Percentiles rank a stretch among this genome's conserved stretches.
These are phyloP conservation scores for Solanum sejunctum DNA, from an alignment of 257 asterid species.

Conservation along the genomic window DNA sequence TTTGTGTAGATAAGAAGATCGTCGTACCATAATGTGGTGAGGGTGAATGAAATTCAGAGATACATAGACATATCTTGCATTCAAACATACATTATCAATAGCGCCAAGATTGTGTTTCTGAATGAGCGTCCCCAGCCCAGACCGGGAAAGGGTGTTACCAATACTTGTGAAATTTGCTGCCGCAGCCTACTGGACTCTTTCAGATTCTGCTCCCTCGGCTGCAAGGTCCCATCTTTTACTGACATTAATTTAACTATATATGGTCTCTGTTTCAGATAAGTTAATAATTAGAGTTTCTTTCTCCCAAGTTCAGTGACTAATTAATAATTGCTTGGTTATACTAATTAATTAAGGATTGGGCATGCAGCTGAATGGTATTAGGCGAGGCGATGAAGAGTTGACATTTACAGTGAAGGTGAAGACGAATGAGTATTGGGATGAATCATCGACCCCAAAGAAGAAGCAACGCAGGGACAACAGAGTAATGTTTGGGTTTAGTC, in stretches of 20 bases:
- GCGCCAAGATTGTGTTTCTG: slow-evolving; percentile 44
- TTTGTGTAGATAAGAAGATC: slow-evolving; percentile 40
- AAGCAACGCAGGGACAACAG: neutral
- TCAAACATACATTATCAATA: slow-evolving; percentile 38
- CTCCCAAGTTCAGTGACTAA: neutral
- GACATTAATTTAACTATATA: neutral
- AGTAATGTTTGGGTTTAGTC: neutral
- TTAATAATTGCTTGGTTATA: too few relatives aligned
- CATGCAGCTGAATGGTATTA: slow-evolving; percentile 42
- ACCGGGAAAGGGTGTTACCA: slow-evolving; percentile 44
- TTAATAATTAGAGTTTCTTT: too few relatives aligned
- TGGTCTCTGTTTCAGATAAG: neutral
- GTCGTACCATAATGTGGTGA: slow-evolving; percentile 44
- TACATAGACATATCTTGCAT: slow-evolving; percentile 44
- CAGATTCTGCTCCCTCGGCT: slow-evolving; percentile 47
- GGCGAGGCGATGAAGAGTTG: slow-evolving; percentile 32
- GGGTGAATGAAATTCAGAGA: slow-evolving; percentile 40
- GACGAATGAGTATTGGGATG: slow-evolving; percentile 22
- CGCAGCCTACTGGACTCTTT: slow-evolving; percentile 48
- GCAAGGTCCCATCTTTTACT: slow-evolving; percentile 26
- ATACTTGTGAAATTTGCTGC: slow-evolving; percentile 40
- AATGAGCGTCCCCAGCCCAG: slow-evolving; percentile 45
- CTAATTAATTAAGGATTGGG: neutral
- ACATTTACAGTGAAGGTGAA: slow-evolving; percentile 25
- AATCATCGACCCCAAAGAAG: slow-evolving; percentile 30